phyloP scores from a whole-genome alignment of 768 basidiomycete genomes.

The Boletus speciosus region DNA sequence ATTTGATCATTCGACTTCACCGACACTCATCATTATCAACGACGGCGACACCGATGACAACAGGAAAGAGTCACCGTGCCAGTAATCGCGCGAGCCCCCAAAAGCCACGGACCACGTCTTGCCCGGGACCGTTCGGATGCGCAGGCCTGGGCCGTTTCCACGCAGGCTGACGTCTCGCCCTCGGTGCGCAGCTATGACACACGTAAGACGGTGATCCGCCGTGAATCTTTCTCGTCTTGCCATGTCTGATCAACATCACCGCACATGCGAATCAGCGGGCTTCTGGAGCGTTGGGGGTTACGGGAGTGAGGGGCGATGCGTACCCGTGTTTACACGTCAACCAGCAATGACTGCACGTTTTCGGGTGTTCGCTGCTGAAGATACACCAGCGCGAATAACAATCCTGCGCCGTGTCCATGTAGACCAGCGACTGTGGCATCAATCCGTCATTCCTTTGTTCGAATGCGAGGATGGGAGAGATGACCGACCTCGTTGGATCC shows the following conservation, averaged over 20 bases:
- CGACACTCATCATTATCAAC: background rate
- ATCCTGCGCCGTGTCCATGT: constrained; percentile 32
- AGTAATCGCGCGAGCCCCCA: constrained; percentile 8
- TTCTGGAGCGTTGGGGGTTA: background rate
- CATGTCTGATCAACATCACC: constrained; percentile 16
- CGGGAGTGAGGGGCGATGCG: background rate
- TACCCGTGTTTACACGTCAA: constrained; percentile 30
- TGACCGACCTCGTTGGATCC: constrained; percentile 17
- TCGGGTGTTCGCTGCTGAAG: constrained; percentile 30
- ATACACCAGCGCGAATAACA: constrained; percentile 30
- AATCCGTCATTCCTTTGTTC: background rate
- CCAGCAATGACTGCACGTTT: constrained; percentile 24
- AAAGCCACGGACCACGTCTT: constrained; percentile 3
- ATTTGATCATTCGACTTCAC: background rate
- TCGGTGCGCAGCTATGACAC: constrained; percentile 24
- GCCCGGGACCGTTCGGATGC: constrained; percentile 2
- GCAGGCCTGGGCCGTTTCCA: constrained; percentile 22
- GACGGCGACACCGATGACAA: too few relatives aligned
- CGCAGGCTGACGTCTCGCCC: constrained; percentile 15
- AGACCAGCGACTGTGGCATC: constrained; percentile 11
- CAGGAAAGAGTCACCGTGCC: constrained; percentile 1
- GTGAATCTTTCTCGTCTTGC: constrained; percentile 28
- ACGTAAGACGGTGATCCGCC: constrained; percentile 32
- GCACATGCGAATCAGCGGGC: background rate
- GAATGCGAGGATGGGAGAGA: background rate